Base-by-base conservation (phyloP, 2,329 filamentous ascomycete genomes). In the Colletotrichum costaricense region DNA sequence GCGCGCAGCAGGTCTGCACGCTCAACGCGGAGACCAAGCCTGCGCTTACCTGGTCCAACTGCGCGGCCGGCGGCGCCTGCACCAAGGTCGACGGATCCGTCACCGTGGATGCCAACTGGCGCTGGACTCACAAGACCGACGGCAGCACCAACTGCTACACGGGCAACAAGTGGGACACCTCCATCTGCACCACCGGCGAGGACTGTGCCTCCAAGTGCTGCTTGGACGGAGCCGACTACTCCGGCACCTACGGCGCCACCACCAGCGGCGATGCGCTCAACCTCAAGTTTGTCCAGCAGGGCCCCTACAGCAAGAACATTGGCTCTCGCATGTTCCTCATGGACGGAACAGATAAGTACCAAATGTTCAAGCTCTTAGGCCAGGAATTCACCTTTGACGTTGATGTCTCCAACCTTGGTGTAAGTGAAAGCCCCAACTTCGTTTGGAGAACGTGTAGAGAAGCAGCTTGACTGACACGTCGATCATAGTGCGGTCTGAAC, bases 321-420 rank as follows among this genome's bases (percentile, higher is more conserved):
- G 87, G 86, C 22, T 84, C 89, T 64, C 88, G 92, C 76, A 82
- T 92, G 58, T 94, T 93, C 81, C 86, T 94, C 74, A 88, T 94
- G 84, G 87, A 88, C 76, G 84, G 86, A 59, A 88, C 91, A 56
- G 85, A 85, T 76, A 88, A 87, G 73, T 94, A 94, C 82, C 84
- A 93, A 83, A 87, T 88, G 79, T 91, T 93, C 83, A 87, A 90
- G 74, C 85, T 93, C 8, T 19, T 91, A 66, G 90, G 90, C 81
- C 87, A 92, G 78, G 92, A 94, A 81, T 91, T 94, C 82, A 91
- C 91, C 67, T 93, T 94, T 74, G 91, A 93, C 70, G 92, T 93
- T 26, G 92, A 94, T 79, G 89, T 93, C 56, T 93, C 91, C 49
- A 87, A 88, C 76, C 84, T 93, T 0, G 70, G 63, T 52, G 72